Conservation (phyloP, 495 filamentous ascomycete genomes). For the Hamigera avellanea region DNA sequence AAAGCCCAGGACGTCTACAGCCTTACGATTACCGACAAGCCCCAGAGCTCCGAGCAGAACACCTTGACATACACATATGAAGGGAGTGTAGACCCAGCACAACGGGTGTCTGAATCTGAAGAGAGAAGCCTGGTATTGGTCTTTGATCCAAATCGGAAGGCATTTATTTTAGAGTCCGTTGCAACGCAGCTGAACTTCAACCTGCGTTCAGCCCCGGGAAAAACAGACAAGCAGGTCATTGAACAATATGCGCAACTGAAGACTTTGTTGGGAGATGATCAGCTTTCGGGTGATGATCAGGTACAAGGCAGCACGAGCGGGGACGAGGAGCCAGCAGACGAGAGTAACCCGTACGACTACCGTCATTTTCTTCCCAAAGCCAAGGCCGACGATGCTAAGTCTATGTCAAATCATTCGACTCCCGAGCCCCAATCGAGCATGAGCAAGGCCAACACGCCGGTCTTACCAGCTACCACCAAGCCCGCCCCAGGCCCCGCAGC, state of each 20-base stretch:
- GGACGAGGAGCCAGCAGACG: slow-evolving; percentile 36
- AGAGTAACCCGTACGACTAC: slow-evolving; percentile 46
- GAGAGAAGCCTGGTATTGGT: slow-evolving; percentile 35
- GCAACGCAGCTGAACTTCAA: slow-evolving; percentile 45
- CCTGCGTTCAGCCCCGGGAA: slow-evolving; percentile 35
- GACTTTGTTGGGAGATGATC: slow-evolving; percentile 29
- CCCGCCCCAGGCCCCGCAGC: not conserved
- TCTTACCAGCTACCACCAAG: slow-evolving; percentile 14
- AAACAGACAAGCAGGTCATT: slow-evolving; percentile 31
- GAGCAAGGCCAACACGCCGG: slow-evolving; percentile 24
- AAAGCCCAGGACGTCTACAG: slow-evolving; percentile 30
- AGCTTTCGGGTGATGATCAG: slow-evolving; percentile 28
- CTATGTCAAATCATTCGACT: slow-evolving; percentile 22
- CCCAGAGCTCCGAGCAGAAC: slow-evolving; percentile 27
- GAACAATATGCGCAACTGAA: slow-evolving; percentile 36
- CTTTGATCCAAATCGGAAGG: slow-evolving; percentile 39
- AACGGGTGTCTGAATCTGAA: slow-evolving; percentile 14
- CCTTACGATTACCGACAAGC: slow-evolving; percentile 39
- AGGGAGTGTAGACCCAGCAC: slow-evolving; percentile 34
- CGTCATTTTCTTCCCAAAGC: slow-evolving; percentile 43
- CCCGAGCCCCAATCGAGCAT: slow-evolving; percentile 23
- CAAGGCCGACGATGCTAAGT: slow-evolving; percentile 23
- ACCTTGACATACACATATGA: slow-evolving; percentile 35
- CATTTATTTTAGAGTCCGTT: slow-evolving; percentile 40
- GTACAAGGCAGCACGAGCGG: slow-evolving; percentile 25